A percentile compares a stretch with the other conserved stretches of the same genome.
Conservation (phyloP, 305 asterid species). For the Fraxinus latifolia region DNA sequence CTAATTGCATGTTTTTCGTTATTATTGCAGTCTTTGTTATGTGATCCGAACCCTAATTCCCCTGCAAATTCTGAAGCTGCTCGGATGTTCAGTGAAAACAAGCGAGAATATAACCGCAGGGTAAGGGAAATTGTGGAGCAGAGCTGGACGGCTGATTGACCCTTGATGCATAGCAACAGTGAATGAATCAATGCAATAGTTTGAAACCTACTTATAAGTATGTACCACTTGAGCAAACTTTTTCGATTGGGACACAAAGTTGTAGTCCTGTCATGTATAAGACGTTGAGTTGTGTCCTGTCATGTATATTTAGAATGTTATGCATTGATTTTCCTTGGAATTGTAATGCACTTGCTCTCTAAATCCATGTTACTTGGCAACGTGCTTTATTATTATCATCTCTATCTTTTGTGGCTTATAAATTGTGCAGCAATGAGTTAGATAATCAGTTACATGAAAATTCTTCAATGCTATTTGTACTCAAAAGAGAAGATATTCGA, state of each 20-base stretch:
- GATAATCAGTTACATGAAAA: background rate
- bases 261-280: slow-evolving; percentile 14
- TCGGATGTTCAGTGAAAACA: slow-evolving; percentile 63
- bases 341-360: slow-evolving; percentile 12
- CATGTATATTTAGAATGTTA: slow-evolving; percentile 27
- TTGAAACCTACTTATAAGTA: background rate
- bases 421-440: background rate
- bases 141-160: slow-evolving; percentile 73
- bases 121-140: slow-evolving; percentile 77
- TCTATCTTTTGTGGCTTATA: background rate
- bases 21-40: slow-evolving; percentile 58
- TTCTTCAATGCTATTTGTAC: background rate
- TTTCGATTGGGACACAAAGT: background rate
- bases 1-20: background rate
- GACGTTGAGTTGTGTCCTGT: slow-evolving; percentile 25
- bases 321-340: slow-evolving; percentile 11
- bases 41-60: slow-evolving; percentile 78
- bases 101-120: slow-evolving; percentile 71
- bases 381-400: background rate
- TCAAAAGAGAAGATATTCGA: too few relatives aligned
- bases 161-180: background rate
- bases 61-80: slow-evolving; percentile 85
- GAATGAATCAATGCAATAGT: background rate
- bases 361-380: background rate
- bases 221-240: slow-evolving; percentile 6